Conservation (phyloP, 352 stramenopile species). For the Globisporangium cystogenes region DNA sequence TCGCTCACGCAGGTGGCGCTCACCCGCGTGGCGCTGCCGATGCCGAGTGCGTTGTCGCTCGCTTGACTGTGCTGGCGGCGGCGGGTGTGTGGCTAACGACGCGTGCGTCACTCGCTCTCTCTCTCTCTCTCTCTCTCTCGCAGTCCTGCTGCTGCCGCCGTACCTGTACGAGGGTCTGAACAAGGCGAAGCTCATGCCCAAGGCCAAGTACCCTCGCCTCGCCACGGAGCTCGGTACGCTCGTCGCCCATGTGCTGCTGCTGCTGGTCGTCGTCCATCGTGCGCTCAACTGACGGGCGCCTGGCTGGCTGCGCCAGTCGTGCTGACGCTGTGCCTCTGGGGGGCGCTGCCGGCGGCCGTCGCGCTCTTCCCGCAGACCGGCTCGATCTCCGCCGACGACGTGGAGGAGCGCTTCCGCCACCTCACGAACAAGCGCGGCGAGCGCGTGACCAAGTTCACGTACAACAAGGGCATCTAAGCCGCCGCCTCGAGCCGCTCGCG, state of each 20-base stretch:
- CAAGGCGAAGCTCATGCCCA: constrained; percentile 69
- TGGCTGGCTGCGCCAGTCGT: too few species aligned
- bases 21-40: constrained; percentile 68
- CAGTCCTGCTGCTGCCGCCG: constrained; percentile 75
- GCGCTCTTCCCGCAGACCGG: constrained; percentile 81
- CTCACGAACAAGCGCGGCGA: background rate
- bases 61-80: too few species aligned
- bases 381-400: constrained; percentile 49
- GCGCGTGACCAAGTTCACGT: constrained; percentile 7
- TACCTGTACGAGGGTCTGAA: constrained; percentile 80
- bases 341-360: constrained; percentile 67
- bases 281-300: too few species aligned
- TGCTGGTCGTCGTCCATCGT: background rate
- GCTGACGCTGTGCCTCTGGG: constrained; percentile 75
- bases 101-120: too few species aligned
- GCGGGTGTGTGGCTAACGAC: too few species aligned
- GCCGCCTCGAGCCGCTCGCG: too few species aligned
- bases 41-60: constrained; percentile 52
- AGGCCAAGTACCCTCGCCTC: constrained; percentile 61
- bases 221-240: constrained; percentile 66
- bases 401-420: constrained; percentile 73
- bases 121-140: background rate
- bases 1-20: constrained; percentile 77
- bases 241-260: background rate
- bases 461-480: constrained; percentile 6